A percentile compares a stretch with the other conserved stretches of the same genome.
Conservation (phyloP, 2,329 filamentous ascomycete species). For the Fusarium newnesense region DNA sequence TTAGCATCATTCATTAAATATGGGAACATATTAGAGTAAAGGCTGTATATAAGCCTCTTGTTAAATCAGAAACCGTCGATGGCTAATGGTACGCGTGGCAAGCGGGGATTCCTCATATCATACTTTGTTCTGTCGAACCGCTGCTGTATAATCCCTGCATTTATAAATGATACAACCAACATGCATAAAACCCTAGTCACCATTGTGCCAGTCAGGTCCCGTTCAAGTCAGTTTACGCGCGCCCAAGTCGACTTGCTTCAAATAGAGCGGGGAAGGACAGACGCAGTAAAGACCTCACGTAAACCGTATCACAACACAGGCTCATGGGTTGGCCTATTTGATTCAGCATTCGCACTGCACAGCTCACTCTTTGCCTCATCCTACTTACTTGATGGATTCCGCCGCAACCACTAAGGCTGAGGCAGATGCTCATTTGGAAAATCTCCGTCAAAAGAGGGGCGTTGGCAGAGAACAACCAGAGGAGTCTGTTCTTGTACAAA, state of each 20-base stretch:
- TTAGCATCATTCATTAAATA: accelerated
- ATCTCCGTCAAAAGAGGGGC: not conserved
- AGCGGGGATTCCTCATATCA: not conserved
- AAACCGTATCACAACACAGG: not conserved
- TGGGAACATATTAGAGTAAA: not conserved
- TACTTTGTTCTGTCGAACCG: not conserved
- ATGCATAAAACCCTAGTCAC: not conserved
- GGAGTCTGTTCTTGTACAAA: not conserved
- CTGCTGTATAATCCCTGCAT: not conserved
- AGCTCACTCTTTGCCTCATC: not conserved
- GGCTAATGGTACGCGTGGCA: not conserved
- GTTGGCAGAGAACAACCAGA: not conserved
- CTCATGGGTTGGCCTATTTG: not conserved
- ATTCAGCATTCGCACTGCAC: not conserved
- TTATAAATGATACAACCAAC: not conserved
- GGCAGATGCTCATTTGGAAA: not conserved
- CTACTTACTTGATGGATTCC: not conserved
- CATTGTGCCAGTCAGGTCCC: not conserved
- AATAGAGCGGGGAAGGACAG: not conserved
- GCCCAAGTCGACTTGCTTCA: not conserved
- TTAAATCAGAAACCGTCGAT: not conserved
- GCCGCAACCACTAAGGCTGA: not conserved
- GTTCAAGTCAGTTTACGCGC: not conserved
- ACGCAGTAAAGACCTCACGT: not conserved
- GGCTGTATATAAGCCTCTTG: accelerated